Conservation (phyloP, 225 moss, liverwort and hornwort genomes). For the Asterella californica region DNA sequence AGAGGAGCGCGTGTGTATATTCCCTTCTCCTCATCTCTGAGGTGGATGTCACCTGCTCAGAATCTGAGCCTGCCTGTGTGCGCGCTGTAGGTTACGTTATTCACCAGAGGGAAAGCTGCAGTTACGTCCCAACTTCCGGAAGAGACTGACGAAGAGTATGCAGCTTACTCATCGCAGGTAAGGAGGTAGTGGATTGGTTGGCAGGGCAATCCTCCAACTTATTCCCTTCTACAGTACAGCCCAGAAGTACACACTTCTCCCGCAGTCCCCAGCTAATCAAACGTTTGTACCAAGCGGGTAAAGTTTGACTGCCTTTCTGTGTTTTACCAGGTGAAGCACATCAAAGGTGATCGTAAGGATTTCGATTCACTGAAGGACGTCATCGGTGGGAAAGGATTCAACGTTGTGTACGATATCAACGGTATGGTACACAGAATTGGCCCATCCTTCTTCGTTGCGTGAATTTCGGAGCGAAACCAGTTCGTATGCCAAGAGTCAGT, state of each 20-base stretch:
- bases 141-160: conserved; percentile 82
- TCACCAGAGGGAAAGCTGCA: conserved; percentile 92
- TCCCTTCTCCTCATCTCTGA: neutral
- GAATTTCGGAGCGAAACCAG: neutral
- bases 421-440: conserved; percentile 38
- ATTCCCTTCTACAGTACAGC: no score
- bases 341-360: conserved; percentile 97
- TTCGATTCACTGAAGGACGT: conserved; percentile 74
- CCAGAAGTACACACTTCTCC: no score
- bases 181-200: neutral
- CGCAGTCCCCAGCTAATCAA: neutral
- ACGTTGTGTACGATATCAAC: conserved; percentile 94
- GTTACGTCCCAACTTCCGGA: conserved; percentile 76
- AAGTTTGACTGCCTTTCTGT: no score
- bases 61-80: neutral
- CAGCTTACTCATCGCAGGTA: conserved; percentile 76
- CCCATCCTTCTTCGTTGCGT: no score
- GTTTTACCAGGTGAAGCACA: conserved; percentile 76
- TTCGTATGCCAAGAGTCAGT: neutral
- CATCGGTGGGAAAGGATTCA: conserved; percentile 62
- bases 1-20: no score
- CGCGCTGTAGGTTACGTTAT: conserved; percentile 69
- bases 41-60: neutral
- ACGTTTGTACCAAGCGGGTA: no score
- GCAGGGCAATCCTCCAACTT: neutral